Percentiles rank a stretch among this genome's conserved stretches.
Evolutionary conservation across 192 early-diverging fungal species (phyloP).

Genomic region (Backusella circina): DNA sequence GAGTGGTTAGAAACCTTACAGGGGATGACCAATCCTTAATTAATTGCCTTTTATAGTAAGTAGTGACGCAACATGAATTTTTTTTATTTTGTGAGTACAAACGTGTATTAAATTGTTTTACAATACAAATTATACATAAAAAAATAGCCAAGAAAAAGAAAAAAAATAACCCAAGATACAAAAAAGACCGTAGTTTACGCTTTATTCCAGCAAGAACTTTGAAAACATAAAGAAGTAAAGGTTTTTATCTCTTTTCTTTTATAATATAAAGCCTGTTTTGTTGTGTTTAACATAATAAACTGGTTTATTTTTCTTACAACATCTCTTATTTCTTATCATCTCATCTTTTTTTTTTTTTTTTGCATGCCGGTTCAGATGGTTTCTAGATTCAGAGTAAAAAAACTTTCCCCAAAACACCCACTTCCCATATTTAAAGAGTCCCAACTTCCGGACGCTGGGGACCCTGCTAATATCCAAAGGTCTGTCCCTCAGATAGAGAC

Average conservation of each 20-base stretch:
- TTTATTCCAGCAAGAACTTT: slow-evolving; percentile 2
- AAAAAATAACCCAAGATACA: background rate
- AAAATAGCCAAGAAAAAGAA: slow-evolving; percentile 6
- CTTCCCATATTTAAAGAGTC: slow-evolving; percentile 70
- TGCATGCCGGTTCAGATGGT: slow-evolving; percentile 27
- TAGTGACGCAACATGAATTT: background rate
- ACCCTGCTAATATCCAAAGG: slow-evolving; percentile 53
- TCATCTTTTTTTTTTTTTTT: background rate
- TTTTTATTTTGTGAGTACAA: background rate
- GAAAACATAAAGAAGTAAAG: slow-evolving; percentile 4
- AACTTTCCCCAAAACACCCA: slow-evolving; percentile 73
- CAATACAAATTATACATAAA: slow-evolving; percentile 1
- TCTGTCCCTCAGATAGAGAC: slow-evolving; percentile 60
- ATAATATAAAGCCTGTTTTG: background rate
- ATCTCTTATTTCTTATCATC: background rate
- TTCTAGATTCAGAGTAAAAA: slow-evolving; percentile 59
- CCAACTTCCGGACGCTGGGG: slow-evolving; percentile 75
- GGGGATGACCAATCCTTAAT: background rate
- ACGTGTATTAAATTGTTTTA: slow-evolving; percentile 3
- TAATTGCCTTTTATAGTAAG: background rate
- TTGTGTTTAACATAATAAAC: background rate
- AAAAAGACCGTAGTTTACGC: background rate
- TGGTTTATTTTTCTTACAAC: background rate
- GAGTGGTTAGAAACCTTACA: background rate
- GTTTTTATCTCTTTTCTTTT: slow-evolving; percentile 2